Percentiles rank a stretch among this genome's conserved stretches.
These are phyloP conservation scores for Euphrasia arctica DNA, from an alignment of 305 asterid species.

Conservation along the genomic window DNA sequence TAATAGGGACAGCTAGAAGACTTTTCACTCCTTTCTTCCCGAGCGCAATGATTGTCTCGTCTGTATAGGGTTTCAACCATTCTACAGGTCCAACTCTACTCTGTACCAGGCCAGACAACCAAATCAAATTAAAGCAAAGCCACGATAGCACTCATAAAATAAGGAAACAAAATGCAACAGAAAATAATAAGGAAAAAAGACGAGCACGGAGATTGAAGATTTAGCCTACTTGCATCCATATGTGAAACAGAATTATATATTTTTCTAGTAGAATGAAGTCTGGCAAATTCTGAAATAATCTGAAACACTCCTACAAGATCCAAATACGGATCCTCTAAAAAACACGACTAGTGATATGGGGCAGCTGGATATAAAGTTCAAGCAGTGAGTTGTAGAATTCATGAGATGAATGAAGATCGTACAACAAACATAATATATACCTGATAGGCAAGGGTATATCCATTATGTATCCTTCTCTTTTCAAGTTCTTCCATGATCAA, in stretches of 20 bases:
- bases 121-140: constrained; percentile 24
- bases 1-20: constrained; percentile 96
- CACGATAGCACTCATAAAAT: neutral
- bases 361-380: constrained; percentile 5
- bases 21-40: constrained; percentile 90
- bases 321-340: neutral
- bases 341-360: neutral
- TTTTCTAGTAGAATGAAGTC: constrained; percentile 6
- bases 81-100: constrained; percentile 99
- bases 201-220: constrained; percentile 3
- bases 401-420: constrained; percentile 5
- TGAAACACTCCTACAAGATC: neutral
- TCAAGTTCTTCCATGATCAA: constrained; percentile 98
- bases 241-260: neutral
- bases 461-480: constrained; percentile 57
- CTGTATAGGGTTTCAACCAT: constrained; percentile 98
- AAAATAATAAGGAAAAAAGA: neutral
- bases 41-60: constrained; percentile 87
- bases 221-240: neutral
- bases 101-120: constrained; percentile 49
- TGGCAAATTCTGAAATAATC: constrained; percentile 11
- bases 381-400: constrained; percentile 11
- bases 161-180: neutral
- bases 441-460: constrained; percentile 96
- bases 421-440: constrained; percentile 30